These are phyloP conservation scores for Populus davidiana DNA, from an alignment of 345 rosid genomes.

Conservation along the genomic window DNA sequence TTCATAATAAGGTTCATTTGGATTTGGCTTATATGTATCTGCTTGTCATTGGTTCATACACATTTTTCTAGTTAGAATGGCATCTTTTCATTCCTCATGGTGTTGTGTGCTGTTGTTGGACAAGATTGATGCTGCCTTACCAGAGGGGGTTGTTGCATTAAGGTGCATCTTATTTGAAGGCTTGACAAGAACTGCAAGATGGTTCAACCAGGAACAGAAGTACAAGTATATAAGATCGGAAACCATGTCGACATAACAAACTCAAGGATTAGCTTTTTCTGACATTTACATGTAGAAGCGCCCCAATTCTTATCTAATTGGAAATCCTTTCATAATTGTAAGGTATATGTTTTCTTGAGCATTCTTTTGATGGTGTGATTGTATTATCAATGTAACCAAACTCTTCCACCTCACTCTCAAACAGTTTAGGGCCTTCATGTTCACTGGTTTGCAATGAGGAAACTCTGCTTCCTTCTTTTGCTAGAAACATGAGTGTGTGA, in stretches of 20 bases:
- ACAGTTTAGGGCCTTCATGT: too few species aligned
- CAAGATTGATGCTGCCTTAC: constrained; percentile 70
- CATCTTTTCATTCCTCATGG: not conserved
- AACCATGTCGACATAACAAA: constrained; percentile 42
- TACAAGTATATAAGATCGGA: constrained; percentile 74
- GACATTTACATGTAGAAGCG: not conserved
- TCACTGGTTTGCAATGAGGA: too few species aligned
- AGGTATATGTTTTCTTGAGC: too few species aligned
- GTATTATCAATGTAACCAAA: too few species aligned
- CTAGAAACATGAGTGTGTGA: too few species aligned
- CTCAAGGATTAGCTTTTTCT: not conserved
- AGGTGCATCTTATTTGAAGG: constrained; percentile 68
- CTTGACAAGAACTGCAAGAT: constrained; percentile 60
- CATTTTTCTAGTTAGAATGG: not conserved
- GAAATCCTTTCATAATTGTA: not conserved
- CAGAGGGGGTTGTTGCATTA: constrained; percentile 63
- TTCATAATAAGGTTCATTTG: not conserved
- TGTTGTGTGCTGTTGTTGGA: constrained; percentile 4
- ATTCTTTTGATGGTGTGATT: too few species aligned
- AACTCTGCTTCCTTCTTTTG: too few species aligned
- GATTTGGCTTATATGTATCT: not conserved
- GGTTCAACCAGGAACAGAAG: constrained; percentile 71
- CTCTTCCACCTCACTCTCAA: too few species aligned
- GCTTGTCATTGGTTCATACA: not conserved
- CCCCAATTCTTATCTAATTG: not conserved